These are phyloP conservation scores for Withania somnifera DNA, from an alignment of 305 asterid genomes.

Conservation along the genomic window DNA sequence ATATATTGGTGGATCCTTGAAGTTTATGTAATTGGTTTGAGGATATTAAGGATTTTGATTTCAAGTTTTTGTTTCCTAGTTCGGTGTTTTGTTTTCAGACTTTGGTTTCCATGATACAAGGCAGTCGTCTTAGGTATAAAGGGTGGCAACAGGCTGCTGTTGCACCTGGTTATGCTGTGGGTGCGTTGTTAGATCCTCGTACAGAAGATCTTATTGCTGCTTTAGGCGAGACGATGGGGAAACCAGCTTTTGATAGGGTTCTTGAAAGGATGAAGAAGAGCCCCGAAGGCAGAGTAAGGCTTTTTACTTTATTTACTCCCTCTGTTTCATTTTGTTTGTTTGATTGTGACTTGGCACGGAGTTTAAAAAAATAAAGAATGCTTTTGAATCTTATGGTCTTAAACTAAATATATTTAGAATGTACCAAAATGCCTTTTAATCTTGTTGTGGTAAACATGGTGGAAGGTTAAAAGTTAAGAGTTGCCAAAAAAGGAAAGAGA, in stretches of 20 bases:
- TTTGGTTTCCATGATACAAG: constrained; percentile 34
- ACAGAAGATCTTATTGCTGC: constrained; percentile 94
- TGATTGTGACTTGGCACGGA: no score
- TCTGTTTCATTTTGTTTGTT: no score
- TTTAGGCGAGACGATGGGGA: constrained; percentile 85
- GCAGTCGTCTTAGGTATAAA: constrained; percentile 41
- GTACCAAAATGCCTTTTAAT: no score
- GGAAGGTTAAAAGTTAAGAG: no score
- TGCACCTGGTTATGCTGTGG: constrained; percentile 80
- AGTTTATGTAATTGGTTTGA: background rate
- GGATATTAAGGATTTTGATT: background rate
- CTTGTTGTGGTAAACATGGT: no score
- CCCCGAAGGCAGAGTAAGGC: constrained; percentile 69
- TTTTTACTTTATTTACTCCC: background rate
- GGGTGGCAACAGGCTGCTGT: constrained; percentile 91
- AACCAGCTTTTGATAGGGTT: constrained; percentile 70
- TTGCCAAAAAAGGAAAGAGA: no score
- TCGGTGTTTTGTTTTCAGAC: background rate
- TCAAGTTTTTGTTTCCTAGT: background rate
- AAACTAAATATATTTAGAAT: no score
- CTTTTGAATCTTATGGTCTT: no score
- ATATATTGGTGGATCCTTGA: background rate
- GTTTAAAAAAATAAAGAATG: no score
- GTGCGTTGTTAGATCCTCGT: constrained; percentile 78
- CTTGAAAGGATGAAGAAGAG: constrained; percentile 72